Evolutionary conservation across 2,329 filamentous ascomycete genomes (phyloP).

Genomic region (Claviceps paspali): DNA sequence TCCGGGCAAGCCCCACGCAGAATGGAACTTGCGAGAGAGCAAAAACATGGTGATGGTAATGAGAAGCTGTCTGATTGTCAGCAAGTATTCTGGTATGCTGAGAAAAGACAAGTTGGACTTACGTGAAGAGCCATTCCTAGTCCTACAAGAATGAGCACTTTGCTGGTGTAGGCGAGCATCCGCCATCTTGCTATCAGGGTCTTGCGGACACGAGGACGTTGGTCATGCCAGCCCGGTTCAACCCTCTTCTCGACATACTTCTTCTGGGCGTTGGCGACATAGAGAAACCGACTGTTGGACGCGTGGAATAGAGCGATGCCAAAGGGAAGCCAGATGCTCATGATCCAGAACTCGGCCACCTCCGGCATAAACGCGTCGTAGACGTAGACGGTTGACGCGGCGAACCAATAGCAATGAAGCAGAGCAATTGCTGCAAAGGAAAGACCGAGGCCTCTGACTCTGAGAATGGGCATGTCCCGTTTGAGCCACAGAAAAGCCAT

Average conservation of each 20-base stretch:
- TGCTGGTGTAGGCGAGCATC: slow-evolving; percentile 29
- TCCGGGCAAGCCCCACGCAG: slow-evolving; percentile 42
- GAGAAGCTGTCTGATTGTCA: slow-evolving; percentile 28
- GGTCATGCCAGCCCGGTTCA: slow-evolving; percentile 4
- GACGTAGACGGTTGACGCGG: slow-evolving; percentile 23
- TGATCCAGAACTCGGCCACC: slow-evolving; percentile 47
- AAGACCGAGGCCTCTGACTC: slow-evolving; percentile 24
- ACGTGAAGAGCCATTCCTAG: slow-evolving; percentile 43
- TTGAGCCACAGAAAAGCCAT: slow-evolving; percentile 25
- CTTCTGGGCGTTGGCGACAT: slow-evolving; percentile 40
- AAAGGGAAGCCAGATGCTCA: slow-evolving; percentile 48
- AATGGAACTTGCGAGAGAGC: slow-evolving; percentile 50
- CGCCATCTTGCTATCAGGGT: slow-evolving; percentile 22
- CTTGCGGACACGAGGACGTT: slow-evolving; percentile 8
- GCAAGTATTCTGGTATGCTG: background rate
- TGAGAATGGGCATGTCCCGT: slow-evolving; percentile 24
- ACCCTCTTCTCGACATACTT: slow-evolving; percentile 17
- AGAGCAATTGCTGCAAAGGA: slow-evolving; percentile 25
- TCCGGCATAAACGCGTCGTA: slow-evolving; percentile 30
- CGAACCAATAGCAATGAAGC: slow-evolving; percentile 28
- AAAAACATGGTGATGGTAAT: slow-evolving; percentile 45
- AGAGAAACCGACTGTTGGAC: slow-evolving; percentile 44
- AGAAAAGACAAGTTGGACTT: slow-evolving; percentile 7
- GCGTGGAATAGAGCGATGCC: slow-evolving; percentile 53
- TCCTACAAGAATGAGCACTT: slow-evolving; percentile 33